Base-by-base conservation (phyloP, 2,329 filamentous ascomycete species). In the Hysterium pulicare region DNA sequence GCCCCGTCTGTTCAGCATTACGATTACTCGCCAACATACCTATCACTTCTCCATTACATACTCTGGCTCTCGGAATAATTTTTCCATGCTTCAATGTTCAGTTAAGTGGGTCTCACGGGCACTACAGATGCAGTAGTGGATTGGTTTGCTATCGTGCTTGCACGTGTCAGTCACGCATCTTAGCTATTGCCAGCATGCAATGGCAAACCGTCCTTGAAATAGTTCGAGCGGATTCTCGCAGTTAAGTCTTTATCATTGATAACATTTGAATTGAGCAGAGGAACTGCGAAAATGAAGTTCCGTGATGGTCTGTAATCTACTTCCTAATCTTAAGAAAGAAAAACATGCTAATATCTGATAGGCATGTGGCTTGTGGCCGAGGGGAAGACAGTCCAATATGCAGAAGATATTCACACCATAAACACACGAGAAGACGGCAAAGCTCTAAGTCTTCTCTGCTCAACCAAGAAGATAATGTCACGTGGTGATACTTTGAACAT, bases 311-410 rank as follows among this genome's bases (percentile, higher is more conserved):
- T 41, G 60, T 28, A 35, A 21, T 17, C 17, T 19, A n/a, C n/a
- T n/a, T n/a, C n/a, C 17, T n/a, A 41, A 33, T 13, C 11, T 32
- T 21, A 3, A 20, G 19, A n/a, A 11, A 1, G 5, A 19, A 21
- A 38, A 7, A 31, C 8, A 13, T 26, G 11, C n/a, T 8, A 16
- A 33, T 33, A 19, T 10, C 7, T 13, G 11, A 13, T 34, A 73
- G 71, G 71, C 50, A 82, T 84, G 82, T 86, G 83, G 83, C 69
- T 84, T 37, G 72, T 76, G 32, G 79, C 77, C 43, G 76, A 81
- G 62, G 77, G 75, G 47, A 74, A 82, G 58, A 71, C 72, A 38
- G 72, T 82, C 20, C 79, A 84, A 56, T 84, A 84, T 52, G 83
- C 82, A 24, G 82, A 85, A 62, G 81, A 85, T 47, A 70, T 85